A percentile compares a stretch with the other conserved stretches of the same genome.
Conservation (phyloP, 176 grass and related monocot genomes). For the Eleusine indica region DNA sequence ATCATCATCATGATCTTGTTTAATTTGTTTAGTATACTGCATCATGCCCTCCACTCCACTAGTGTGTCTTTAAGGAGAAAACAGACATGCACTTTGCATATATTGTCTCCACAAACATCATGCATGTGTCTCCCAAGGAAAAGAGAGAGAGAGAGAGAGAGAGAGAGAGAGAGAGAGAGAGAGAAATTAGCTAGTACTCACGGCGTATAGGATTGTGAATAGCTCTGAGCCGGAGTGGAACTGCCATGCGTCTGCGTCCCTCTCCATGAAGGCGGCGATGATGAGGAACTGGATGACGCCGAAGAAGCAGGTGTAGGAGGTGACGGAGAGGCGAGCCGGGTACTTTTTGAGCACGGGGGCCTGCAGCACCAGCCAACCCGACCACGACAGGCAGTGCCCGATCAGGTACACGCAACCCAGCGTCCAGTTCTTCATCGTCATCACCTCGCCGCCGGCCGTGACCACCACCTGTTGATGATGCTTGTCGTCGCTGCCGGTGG, state of each 20-base stretch:
- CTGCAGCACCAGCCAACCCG: conserved; percentile 96
- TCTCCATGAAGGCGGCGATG: conserved; percentile 98
- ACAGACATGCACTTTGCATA: no score
- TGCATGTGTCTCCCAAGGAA: no score
- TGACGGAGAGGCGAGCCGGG: conserved; percentile 86
- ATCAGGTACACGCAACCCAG: conserved; percentile 93
- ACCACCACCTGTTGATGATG: neutral
- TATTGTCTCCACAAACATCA: no score
- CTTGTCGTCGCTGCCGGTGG: conserved; percentile 6
- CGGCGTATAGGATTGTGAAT: conserved; percentile 96
- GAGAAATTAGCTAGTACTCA: conserved; percentile 17
- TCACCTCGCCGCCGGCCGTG: neutral
- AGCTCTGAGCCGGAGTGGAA: conserved; percentile 95
- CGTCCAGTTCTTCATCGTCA: conserved; percentile 75
- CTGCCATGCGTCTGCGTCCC: conserved; percentile 73
- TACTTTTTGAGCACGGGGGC: conserved; percentile 95
- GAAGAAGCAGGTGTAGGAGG: conserved; percentile 99
- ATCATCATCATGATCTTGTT: no score
- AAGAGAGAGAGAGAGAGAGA: neutral
- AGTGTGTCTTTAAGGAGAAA: no score
- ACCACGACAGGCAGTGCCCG: conserved; percentile 98
- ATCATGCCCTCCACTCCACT: no score
- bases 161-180: neutral
- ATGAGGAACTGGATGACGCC: conserved; percentile 96
- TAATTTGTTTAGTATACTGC: no score